Percentiles rank a stretch among this genome's conserved stretches.
These are phyloP conservation scores for Chrysosporium keratinophilum DNA, from an alignment of 2,329 filamentous ascomycete genomes.

Conservation along the genomic window DNA sequence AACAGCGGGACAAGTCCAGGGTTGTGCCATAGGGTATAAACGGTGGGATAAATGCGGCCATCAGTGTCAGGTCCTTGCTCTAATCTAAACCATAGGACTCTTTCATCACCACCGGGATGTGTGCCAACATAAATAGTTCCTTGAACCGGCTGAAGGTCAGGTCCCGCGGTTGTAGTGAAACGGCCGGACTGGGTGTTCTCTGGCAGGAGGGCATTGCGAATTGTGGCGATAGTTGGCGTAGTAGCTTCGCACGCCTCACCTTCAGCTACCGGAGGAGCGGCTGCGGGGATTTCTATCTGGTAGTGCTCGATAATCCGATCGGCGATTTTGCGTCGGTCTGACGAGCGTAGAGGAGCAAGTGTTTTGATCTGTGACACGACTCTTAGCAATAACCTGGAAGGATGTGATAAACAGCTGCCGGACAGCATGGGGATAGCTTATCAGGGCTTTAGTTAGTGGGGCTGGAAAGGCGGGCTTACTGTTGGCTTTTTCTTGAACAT, in stretches of 20 bases:
- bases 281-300: slow-evolving; percentile 39
- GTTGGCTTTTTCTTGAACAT: slow-evolving; percentile 59
- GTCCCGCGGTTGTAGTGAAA: slow-evolving; percentile 56
- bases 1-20: slow-evolving; percentile 51
- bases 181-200: slow-evolving; percentile 53
- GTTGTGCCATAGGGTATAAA: slow-evolving; percentile 59
- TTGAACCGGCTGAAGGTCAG: slow-evolving; percentile 50
- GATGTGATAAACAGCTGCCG: background rate
- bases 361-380: slow-evolving; percentile 48
- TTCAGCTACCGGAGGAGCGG: slow-evolving; percentile 23
- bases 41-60: slow-evolving; percentile 38
- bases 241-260: slow-evolving; percentile 33
- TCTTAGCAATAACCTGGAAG: background rate
- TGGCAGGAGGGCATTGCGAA: slow-evolving; percentile 52
- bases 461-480: slow-evolving; percentile 26
- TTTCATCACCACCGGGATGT: slow-evolving; percentile 46
- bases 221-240: slow-evolving; percentile 37
- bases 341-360: slow-evolving; percentile 54
- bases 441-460: background rate
- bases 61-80: slow-evolving; percentile 42
- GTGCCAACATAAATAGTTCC: slow-evolving; percentile 56
- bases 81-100: slow-evolving; percentile 55
- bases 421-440: background rate
- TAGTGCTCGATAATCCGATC: slow-evolving; percentile 58
- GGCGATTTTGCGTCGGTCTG: slow-evolving; percentile 55